Percentiles rank a stretch among this genome's conserved stretches.
Conservation (phyloP, 129 eudicot species). For the Helianthus tuberosus region DNA sequence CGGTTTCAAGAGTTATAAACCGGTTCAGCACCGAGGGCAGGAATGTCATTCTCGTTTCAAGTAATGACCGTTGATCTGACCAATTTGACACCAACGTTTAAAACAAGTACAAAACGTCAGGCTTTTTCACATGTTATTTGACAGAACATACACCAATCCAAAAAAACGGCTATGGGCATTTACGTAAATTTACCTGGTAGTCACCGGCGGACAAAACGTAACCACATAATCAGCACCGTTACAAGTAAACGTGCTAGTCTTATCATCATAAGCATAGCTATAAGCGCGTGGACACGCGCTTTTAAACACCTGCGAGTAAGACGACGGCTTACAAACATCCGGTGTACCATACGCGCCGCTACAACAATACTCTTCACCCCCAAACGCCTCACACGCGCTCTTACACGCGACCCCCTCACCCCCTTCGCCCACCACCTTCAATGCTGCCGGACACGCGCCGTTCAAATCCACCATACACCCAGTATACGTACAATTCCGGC, state of each 20-base stretch:
- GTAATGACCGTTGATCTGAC: constrained; percentile 4
- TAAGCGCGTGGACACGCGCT: constrained; percentile 83
- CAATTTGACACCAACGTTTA: not conserved
- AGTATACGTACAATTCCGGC: constrained; percentile 55
- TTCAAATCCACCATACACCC: constrained; percentile 77
- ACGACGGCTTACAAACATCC: constrained; percentile 65
- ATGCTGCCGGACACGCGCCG: constrained; percentile 73
- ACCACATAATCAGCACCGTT: constrained; percentile 63
- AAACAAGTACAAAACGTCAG: not conserved
- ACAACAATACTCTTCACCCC: constrained; percentile 66
- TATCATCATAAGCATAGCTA: constrained; percentile 88
- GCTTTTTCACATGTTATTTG: not conserved
- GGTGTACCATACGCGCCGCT: constrained; percentile 82
- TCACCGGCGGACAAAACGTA: constrained; percentile 73
- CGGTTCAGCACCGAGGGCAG: not conserved
- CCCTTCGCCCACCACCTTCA: constrained; percentile 51
- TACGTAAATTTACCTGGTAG: constrained; percentile 60
- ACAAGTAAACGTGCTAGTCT: constrained; percentile 82
- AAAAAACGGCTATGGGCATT: not conserved
- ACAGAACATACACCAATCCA: not conserved
- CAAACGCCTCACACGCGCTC: constrained; percentile 94
- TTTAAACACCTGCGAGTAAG: constrained; percentile 70
- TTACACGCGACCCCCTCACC: constrained; percentile 77
- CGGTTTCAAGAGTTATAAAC: too few species aligned
- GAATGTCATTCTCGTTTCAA: not conserved